Evolutionary conservation across 163 green algal genomes (phyloP).

Genomic region (Volvox carteri): DNA sequence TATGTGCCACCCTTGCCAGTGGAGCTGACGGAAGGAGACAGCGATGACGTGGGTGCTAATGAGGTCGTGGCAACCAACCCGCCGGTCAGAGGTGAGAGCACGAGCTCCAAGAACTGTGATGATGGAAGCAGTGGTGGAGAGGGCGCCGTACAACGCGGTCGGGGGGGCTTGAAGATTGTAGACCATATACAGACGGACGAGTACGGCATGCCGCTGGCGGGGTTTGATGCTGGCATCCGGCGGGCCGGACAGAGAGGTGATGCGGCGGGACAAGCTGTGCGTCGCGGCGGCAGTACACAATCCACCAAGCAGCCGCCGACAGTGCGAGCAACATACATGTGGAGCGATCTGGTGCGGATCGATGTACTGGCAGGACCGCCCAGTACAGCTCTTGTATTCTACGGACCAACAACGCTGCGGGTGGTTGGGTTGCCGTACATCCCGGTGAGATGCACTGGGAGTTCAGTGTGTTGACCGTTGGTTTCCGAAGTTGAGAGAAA

Average conservation of each 20-base stretch:
- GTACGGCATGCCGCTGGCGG: constrained; percentile 42
- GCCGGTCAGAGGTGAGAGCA: neutral
- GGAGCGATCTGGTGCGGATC: constrained; percentile 86
- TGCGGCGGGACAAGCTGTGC: too few species aligned
- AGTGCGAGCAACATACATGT: constrained; percentile 78
- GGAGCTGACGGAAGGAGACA: constrained; percentile 59
- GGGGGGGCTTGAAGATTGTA: constrained; percentile 42
- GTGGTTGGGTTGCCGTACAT: constrained; percentile 67
- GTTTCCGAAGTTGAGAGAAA: too few species aligned
- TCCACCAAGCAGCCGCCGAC: neutral
- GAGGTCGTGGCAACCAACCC: neutral
- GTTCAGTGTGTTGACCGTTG: too few species aligned
- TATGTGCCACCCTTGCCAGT: constrained; percentile 71
- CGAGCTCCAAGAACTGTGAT: neutral
- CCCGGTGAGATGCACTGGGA: constrained; percentile 4
- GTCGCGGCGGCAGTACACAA: too few species aligned
- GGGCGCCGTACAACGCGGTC: neutral
- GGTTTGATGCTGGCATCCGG: constrained; percentile 21
- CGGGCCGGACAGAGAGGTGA: neutral
- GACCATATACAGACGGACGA: neutral
- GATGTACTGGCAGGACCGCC: constrained; percentile 84
- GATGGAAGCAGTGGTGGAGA: neutral
- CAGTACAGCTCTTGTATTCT: constrained; percentile 82
- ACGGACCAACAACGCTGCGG: constrained; percentile 74
- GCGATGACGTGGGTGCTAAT: neutral